Evolutionary conservation across 768 basidiomycete species (phyloP).

Genomic region (Xerocomellus amylosporus): DNA sequence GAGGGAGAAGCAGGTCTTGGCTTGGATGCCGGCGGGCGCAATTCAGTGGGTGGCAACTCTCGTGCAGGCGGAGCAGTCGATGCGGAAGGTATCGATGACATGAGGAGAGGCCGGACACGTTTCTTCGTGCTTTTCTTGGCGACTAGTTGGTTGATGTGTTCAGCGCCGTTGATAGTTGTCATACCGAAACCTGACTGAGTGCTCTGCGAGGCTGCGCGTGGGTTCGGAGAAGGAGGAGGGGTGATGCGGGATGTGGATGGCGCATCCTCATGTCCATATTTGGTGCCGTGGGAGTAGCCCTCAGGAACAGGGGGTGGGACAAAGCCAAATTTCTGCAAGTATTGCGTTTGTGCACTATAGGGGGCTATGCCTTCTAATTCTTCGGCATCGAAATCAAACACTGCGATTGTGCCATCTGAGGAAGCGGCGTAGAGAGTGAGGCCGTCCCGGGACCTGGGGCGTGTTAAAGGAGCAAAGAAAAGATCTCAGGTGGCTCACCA

Average conservation of each 20-base stretch:
- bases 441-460: conserved; percentile 84
- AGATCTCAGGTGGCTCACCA: conserved; percentile 57
- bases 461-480: conserved; percentile 3
- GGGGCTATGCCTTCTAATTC: conserved; percentile 83
- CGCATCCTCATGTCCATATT: conserved; percentile 18
- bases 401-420: conserved; percentile 92
- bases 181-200: conserved; percentile 42
- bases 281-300: conserved; percentile 59
- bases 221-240: conserved; percentile 49
- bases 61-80: conserved; percentile 16
- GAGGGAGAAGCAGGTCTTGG: conserved; percentile 27
- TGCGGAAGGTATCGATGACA: conserved; percentile 39
- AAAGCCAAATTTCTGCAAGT: conserved; percentile 81
- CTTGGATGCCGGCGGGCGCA: conserved; percentile 24
- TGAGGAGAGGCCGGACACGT: conserved; percentile 50
- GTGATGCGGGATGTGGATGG: conserved; percentile 36
- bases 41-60: conserved; percentile 10
- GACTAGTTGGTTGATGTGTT: conserved; percentile 68
- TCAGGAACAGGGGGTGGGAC: conserved; percentile 62
- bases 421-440: conserved; percentile 91
- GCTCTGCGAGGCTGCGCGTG: conserved; percentile 30
- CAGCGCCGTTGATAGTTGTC: conserved; percentile 42
- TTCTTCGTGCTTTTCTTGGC: conserved; percentile 74
- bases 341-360: conserved; percentile 69
- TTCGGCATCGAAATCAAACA: conserved; percentile 76